phyloP scores from a whole-genome alignment of 2,329 filamentous ascomycete genomes.

The Cytospora paraplurivora region DNA sequence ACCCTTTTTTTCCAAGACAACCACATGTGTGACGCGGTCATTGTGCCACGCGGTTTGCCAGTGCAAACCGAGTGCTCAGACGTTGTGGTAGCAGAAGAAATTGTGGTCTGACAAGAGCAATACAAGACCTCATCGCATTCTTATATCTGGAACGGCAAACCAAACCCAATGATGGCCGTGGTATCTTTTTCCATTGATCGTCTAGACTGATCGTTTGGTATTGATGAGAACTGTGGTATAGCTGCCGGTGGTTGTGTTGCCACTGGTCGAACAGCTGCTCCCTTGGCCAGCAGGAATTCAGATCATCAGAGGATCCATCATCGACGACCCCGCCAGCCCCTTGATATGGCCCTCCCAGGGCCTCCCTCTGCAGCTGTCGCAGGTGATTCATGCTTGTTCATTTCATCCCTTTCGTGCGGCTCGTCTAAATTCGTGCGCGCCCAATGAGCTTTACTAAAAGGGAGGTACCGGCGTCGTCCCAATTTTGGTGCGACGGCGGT shows the following conservation, averaged over 20 bases:
- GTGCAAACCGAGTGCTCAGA: constrained; percentile 14
- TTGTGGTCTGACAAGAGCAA: constrained; percentile 22
- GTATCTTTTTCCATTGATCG: neutral
- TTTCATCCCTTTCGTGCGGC: constrained; percentile 20
- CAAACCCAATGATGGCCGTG: neutral
- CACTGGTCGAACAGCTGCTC: constrained; percentile 14
- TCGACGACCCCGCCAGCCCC: constrained; percentile 20
- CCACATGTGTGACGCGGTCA: constrained; percentile 15
- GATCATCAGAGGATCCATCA: neutral
- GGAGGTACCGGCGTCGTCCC: neutral
- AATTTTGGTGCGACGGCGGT: constrained; percentile 9
- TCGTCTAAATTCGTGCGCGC: constrained; percentile 9
- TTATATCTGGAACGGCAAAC: neutral
- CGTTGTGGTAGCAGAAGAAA: constrained; percentile 11
- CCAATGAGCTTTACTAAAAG: constrained; percentile 3
- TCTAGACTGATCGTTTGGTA: neutral
- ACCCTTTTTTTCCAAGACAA: constrained; percentile 14
- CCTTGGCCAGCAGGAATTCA: constrained; percentile 21
- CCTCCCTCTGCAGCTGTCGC: neutral
- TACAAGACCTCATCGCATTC: neutral
- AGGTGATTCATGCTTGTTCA: constrained; percentile 7
- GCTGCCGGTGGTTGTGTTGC: neutral
- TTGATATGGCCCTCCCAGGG: constrained; percentile 8
- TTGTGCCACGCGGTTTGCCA: constrained; percentile 10
- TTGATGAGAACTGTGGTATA: neutral